A percentile compares a stretch with the other conserved stretches of the same genome.
These are phyloP conservation scores for Didymella keratinophila DNA, from an alignment of 2,329 filamentous ascomycete species.

Conservation along the genomic window DNA sequence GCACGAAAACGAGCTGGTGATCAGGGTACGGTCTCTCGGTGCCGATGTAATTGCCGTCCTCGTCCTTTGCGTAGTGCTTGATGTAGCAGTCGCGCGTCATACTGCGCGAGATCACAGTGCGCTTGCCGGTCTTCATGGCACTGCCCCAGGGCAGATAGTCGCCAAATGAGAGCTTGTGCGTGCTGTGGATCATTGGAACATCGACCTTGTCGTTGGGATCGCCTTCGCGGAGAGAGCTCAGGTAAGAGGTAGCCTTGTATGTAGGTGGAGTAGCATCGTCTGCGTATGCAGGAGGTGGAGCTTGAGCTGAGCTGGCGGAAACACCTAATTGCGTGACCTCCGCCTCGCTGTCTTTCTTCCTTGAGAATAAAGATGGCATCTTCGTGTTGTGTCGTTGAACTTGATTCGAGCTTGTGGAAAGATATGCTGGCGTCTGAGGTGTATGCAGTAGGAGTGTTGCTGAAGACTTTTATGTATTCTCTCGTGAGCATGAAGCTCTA, in stretches of 20 bases:
- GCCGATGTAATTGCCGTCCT: constrained; percentile 17
- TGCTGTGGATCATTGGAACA: constrained; percentile 18
- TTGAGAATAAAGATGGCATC: constrained; percentile 13
- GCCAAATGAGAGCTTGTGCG: constrained; percentile 13
- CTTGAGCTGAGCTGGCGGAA: not conserved
- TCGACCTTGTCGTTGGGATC: constrained; percentile 15
- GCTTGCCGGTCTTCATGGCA: constrained; percentile 14
- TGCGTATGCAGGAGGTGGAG: not conserved
- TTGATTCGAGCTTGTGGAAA: not conserved
- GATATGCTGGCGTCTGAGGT: not conserved
- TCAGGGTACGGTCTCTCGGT: constrained; percentile 19
- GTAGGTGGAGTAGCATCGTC: constrained; percentile 3
- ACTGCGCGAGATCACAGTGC: constrained; percentile 14
- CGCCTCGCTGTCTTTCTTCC: constrained; percentile 1
- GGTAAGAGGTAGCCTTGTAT: constrained; percentile 9
- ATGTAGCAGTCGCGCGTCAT: constrained; percentile 21
- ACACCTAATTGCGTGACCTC: not conserved
- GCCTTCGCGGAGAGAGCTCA: constrained; percentile 12
- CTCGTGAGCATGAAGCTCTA: not conserved
- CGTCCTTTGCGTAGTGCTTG: constrained; percentile 20
- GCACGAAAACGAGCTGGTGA: constrained; percentile 16
- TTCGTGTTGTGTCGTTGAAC: not conserved
- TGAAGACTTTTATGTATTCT: not conserved
- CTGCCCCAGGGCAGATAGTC: constrained; percentile 16
- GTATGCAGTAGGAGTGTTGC: not conserved